Evolutionary conservation across 179 eudicot genomes (phyloP).

Genomic region (Silene coronaria): DNA sequence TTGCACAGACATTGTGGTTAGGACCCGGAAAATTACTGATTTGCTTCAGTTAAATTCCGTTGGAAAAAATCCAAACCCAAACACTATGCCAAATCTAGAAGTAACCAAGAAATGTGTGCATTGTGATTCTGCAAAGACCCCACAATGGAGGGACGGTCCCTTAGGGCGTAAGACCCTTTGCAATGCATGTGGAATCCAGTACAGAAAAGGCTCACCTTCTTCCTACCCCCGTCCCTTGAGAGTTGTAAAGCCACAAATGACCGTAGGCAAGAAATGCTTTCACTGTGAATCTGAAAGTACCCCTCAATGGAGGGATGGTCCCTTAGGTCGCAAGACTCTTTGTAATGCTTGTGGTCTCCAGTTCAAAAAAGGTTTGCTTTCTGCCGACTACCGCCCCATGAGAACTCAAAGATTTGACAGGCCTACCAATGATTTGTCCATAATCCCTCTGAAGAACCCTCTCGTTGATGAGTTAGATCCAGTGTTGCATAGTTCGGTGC

Average conservation of each 20-base stretch:
- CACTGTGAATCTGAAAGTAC: constrained; percentile 65
- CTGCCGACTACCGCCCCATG: constrained; percentile 53
- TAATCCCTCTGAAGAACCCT: neutral
- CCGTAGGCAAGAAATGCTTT: constrained; percentile 50
- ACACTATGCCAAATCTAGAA: constrained; percentile 4
- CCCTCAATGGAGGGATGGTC: constrained; percentile 78
- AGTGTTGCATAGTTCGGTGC: neutral
- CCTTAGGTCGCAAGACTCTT: constrained; percentile 61
- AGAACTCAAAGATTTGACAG: neutral
- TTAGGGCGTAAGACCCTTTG: constrained; percentile 63
- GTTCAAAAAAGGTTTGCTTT: constrained; percentile 56
- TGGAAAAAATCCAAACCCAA: constrained; percentile 16
- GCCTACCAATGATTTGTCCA: neutral
- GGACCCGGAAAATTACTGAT: constrained; percentile 25
- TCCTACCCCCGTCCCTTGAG: constrained; percentile 47
- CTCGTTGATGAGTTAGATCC: neutral
- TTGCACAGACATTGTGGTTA: constrained; percentile 17
- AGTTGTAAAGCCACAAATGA: constrained; percentile 1
- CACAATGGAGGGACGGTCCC: constrained; percentile 75
- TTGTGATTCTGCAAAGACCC: constrained; percentile 63
- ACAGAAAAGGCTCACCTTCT: constrained; percentile 53
- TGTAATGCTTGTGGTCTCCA: constrained; percentile 87
- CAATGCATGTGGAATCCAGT: constrained; percentile 78
- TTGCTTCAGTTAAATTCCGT: constrained; percentile 11
- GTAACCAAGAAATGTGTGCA: constrained; percentile 57